Evolutionary conservation across 768 basidiomycete genomes (phyloP).

Genomic region (Naganishia kalamii): DNA sequence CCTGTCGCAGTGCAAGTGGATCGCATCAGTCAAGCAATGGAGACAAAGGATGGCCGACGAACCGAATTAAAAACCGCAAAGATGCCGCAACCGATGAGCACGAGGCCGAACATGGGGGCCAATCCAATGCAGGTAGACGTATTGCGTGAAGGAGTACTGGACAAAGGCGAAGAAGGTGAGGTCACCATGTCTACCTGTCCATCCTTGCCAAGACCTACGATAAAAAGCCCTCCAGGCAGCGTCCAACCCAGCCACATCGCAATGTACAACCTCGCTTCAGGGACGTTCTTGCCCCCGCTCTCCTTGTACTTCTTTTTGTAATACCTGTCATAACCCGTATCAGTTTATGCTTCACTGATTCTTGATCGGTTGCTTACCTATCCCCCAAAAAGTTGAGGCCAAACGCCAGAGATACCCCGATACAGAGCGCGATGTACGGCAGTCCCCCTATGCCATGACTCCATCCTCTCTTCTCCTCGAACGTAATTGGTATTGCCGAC

Average conservation of each 20-base stretch:
- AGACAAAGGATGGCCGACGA: neutral
- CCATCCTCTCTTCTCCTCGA: conserved; percentile 14
- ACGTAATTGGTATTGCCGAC: conserved; percentile 11
- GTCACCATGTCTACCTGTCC: neutral
- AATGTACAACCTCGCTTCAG: conserved; percentile 24
- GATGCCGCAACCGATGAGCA: conserved; percentile 23
- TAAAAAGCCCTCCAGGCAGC: conserved; percentile 22
- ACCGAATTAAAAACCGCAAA: conserved; percentile 19
- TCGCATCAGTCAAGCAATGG: neutral
- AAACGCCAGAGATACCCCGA: conserved; percentile 8
- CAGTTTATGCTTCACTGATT: neutral
- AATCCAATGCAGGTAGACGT: conserved; percentile 20
- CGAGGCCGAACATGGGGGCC: conserved; percentile 20
- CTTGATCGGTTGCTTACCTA: neutral
- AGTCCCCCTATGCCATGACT: neutral
- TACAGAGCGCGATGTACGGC: conserved; percentile 14
- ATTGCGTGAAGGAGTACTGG: conserved; percentile 25
- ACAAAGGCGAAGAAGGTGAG: neutral
- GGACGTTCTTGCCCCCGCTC: conserved; percentile 16
- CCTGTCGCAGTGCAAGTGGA: neutral
- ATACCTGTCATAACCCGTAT: neutral
- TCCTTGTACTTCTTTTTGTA: conserved; percentile 22
- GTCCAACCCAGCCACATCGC: conserved; percentile 15
- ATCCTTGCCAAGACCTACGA: neutral
- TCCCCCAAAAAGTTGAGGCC: conserved; percentile 9